Base-by-base conservation (phyloP, 106 monocot species). In the Dioscorea dumetorum region DNA sequence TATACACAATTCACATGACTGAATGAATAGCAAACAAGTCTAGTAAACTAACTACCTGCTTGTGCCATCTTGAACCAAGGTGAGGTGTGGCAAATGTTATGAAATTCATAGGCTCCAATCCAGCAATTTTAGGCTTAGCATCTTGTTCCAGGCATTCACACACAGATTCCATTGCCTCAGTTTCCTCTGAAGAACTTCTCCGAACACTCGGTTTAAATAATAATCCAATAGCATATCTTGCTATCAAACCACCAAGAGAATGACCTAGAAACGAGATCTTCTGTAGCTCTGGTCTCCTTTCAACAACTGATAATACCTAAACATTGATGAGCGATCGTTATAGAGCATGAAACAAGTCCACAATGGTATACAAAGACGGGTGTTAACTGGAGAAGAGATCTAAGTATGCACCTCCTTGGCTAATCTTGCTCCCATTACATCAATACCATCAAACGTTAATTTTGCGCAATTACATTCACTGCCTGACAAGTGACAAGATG, bases 1-100 rank as follows among this genome's bases (percentile, higher is more conserved):
- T 8, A 15, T 19, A 54, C 1, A 0, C 9, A 14, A 12, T 54
- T 13, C 54, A 54, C 54, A 54, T 54, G 7, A 54, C 12, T 54
- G 54, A 54, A 8, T 16, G 0, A 32, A 14, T 2, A 1, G 3
- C n/a, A 41, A 12, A 70, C 0, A 58, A 58, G 15, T 7, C 19
- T 49, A 48, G 22, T 56, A 67, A 60, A 28, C 23, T 32, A 60
- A 28, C 23, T 32, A 91, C 91, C 82, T 97, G 95, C 68, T 74
- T 89, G 74, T 91, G 91, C 52, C 72, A 83, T 60, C 88, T 76
- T 72, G 82, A 80, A 58, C 95, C 95, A 66, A 97, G 86, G 66
- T 97, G 91, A 63, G 95, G 95, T 64, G 95, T 91, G n/a, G 82
- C 95, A 78, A 97, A 86, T 67, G 88, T 89, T 57, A 97, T 76